phyloP scores from a whole-genome alignment of 345 rosid species.

The Firmiana major region DNA sequence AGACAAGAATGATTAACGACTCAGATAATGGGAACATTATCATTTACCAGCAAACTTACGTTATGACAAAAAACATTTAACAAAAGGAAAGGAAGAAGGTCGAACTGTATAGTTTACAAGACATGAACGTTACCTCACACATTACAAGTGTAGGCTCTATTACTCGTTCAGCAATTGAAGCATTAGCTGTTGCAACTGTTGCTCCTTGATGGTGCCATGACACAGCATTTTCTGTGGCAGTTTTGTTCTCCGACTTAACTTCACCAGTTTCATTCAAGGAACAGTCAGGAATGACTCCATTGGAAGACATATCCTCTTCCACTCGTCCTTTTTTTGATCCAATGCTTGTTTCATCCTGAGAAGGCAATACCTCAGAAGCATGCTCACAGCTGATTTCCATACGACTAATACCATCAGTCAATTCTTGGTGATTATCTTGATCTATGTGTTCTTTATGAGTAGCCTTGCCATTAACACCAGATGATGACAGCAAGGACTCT shows the following conservation, averaged over 20 bases:
- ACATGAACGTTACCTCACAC: slow-evolving; percentile 65
- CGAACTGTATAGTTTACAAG: neutral
- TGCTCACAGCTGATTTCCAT: slow-evolving; percentile 54
- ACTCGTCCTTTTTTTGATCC: slow-evolving; percentile 64
- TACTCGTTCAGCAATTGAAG: slow-evolving; percentile 75
- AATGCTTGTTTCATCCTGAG: slow-evolving; percentile 48
- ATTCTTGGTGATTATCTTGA: slow-evolving; percentile 43
- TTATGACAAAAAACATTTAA: neutral
- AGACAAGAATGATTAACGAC: neutral
- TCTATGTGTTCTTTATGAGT: slow-evolving; percentile 39
- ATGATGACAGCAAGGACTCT: slow-evolving; percentile 25
- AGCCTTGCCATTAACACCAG: slow-evolving; percentile 42
- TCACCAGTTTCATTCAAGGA: slow-evolving; percentile 42
- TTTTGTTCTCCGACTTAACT: slow-evolving; percentile 44
- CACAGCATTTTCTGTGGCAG: slow-evolving; percentile 37
- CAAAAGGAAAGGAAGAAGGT: neutral
- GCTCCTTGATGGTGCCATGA: slow-evolving; percentile 45
- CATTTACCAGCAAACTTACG: neutral
- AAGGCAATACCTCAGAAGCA: slow-evolving; percentile 33
- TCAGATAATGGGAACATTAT: neutral
- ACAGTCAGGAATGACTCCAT: slow-evolving; percentile 41
- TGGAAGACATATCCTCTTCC: slow-evolving; percentile 43
- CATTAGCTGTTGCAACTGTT: slow-evolving; percentile 47
- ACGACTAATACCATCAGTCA: slow-evolving; percentile 44
- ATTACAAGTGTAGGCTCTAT: slow-evolving; percentile 93